A percentile compares a stretch with the other conserved stretches of the same genome.
Evolutionary conservation across 768 basidiomycete genomes (phyloP).

Genomic region (Naganishia vishniacii): DNA sequence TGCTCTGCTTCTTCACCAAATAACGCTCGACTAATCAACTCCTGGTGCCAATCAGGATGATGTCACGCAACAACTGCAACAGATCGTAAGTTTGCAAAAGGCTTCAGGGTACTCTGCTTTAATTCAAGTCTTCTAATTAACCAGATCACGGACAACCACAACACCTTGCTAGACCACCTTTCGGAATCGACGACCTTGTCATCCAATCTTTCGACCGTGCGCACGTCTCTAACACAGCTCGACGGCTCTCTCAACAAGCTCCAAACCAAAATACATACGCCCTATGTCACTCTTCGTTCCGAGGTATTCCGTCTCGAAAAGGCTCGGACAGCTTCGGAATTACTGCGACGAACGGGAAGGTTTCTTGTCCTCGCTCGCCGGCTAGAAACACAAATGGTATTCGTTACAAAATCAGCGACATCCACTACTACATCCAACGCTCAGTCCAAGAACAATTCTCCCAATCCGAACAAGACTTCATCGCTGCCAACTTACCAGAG

Average conservation of each 20-base stretch:
- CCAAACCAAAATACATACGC: conserved; percentile 74
- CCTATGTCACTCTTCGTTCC: conserved; percentile 67
- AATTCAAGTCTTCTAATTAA: too few species aligned
- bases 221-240: conserved; percentile 33
- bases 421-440: not conserved
- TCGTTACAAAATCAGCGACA: conserved; percentile 37
- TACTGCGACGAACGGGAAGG: conserved; percentile 74
- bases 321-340: conserved; percentile 74
- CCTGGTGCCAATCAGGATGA: conserved; percentile 57
- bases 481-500: not conserved
- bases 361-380: conserved; percentile 78
- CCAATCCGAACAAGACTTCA: not conserved
- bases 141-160: conserved; percentile 37
- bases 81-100: conserved; percentile 57
- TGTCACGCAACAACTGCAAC: conserved; percentile 80
- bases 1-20: not conserved
- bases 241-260: conserved; percentile 55
- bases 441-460: not conserved
- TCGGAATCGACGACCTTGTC: conserved; percentile 39
- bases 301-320: conserved; percentile 70
- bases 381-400: conserved; percentile 76
- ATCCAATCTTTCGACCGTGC: conserved; percentile 33
- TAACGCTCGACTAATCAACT: conserved; percentile 17
- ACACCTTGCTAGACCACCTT: conserved; percentile 39
- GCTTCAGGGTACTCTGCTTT: not conserved